phyloP scores from a whole-genome alignment of 345 rosid species.

The Eucalyptus erythrocorys region DNA sequence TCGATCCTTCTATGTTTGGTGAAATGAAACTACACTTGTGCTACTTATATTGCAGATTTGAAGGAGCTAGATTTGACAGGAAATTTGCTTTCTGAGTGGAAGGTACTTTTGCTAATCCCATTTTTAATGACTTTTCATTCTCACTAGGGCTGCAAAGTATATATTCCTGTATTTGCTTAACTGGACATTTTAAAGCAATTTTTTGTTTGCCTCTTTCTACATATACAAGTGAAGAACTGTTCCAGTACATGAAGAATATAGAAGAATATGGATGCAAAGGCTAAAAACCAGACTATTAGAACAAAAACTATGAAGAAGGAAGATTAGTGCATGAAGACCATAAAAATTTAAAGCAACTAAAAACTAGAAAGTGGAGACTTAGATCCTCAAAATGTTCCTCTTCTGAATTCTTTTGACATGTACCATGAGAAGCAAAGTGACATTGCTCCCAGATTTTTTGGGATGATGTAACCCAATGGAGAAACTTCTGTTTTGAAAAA shows the following conservation, averaged over 20 bases:
- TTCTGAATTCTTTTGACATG: background rate
- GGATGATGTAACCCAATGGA: background rate
- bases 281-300: background rate
- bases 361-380: background rate
- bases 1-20: background rate
- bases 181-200: background rate
- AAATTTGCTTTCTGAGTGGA: constrained; percentile 84
- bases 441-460: background rate
- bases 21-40: background rate
- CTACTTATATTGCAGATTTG: constrained; percentile 35
- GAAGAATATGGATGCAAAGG: background rate
- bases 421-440: background rate
- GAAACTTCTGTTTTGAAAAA: background rate
- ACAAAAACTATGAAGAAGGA: background rate
- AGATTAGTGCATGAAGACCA: background rate
- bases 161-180: background rate
- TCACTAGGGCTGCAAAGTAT: background rate
- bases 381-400: background rate
- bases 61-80: constrained; percentile 87
- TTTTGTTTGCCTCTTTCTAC: background rate
- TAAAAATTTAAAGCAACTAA: background rate
- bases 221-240: background rate
- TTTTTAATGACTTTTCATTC: background rate
- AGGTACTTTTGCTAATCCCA: constrained; percentile 26
- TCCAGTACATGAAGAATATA: background rate